These are phyloP conservation scores for Leccinum variicolor DNA, from an alignment of 768 basidiomycete genomes.

Conservation along the genomic window DNA sequence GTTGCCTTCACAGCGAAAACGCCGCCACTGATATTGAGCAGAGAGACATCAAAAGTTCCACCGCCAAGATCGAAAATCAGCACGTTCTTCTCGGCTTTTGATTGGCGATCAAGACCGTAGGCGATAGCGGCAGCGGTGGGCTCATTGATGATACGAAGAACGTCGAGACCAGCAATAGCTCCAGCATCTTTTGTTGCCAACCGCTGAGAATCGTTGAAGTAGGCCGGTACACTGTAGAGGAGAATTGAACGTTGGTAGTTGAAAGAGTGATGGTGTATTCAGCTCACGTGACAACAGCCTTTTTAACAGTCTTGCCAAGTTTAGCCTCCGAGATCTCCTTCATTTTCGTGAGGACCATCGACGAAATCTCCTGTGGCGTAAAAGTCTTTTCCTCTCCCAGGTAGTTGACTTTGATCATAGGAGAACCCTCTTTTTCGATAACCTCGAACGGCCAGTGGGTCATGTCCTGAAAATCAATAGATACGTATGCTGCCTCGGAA, in stretches of 20 bases:
- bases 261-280: slow-evolving; percentile 4
- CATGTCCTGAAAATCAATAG: slow-evolving; percentile 65
- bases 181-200: slow-evolving; percentile 99
- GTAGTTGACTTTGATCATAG: slow-evolving; percentile 95
- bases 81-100: slow-evolving; percentile 94
- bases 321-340: slow-evolving; percentile 99
- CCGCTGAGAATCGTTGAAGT: slow-evolving; percentile 99
- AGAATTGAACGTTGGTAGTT: background rate
- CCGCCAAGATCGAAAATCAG: slow-evolving; percentile 99
- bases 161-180: slow-evolving; percentile 95
- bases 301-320: slow-evolving; percentile 96
- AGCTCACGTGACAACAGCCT: slow-evolving; percentile 95
- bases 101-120: slow-evolving; percentile 95
- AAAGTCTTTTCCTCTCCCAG: slow-evolving; percentile 93
- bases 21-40: slow-evolving; percentile 96
- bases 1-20: slow-evolving; percentile 99
- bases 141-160: slow-evolving; percentile 99
- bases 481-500: background rate
- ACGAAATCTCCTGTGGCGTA: slow-evolving; percentile 98
- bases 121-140: slow-evolving; percentile 99
- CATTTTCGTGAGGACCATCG: slow-evolving; percentile 99
- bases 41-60: slow-evolving; percentile 99
- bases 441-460: slow-evolving; percentile 97
- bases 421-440: slow-evolving; percentile 94
- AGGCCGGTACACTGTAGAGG: slow-evolving; percentile 79